Evolutionary conservation across 441 rosid genomes (phyloP).

Genomic region (Brassica balearica): DNA sequence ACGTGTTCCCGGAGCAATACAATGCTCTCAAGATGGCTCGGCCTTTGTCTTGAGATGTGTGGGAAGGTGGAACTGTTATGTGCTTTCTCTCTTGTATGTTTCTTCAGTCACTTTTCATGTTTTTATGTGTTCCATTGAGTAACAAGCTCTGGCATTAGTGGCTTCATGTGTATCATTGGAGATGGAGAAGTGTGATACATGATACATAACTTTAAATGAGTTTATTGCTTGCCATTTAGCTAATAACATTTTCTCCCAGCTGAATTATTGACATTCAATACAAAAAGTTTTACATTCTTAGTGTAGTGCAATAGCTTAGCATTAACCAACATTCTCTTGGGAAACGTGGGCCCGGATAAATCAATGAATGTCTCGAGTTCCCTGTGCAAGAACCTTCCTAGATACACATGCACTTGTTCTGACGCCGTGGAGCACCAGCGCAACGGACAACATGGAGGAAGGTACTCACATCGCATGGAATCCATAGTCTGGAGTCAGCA

Average conservation of each 20-base stretch:
- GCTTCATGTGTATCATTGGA: slow-evolving; percentile 14
- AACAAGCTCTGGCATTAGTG: slow-evolving; percentile 11
- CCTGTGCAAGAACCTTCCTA: slow-evolving; percentile 38
- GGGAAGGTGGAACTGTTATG: no score
- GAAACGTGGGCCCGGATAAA: slow-evolving; percentile 46
- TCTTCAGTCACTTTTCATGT: slow-evolving; percentile 1
- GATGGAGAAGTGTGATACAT: slow-evolving; percentile 26
- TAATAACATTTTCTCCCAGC: slow-evolving; percentile 15
- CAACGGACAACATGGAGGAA: slow-evolving; percentile 76
- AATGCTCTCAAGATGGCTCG: no score
- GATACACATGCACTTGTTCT: slow-evolving; percentile 47
- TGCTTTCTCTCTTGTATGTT: no score
- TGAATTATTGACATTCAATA: slow-evolving; percentile 40
- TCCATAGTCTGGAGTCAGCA: slow-evolving; percentile 73
- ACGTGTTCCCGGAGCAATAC: no score
- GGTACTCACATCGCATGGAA: slow-evolving; percentile 78
- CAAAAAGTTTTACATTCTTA: slow-evolving; percentile 46
- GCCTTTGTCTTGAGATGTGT: no score
- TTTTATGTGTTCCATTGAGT: background rate
- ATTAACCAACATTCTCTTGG: slow-evolving; percentile 45
- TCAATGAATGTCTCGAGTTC: slow-evolving; percentile 41
- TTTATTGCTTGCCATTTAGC: slow-evolving; percentile 27
- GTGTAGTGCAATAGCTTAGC: slow-evolving; percentile 41
- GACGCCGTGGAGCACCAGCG: slow-evolving; percentile 53
- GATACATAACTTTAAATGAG: background rate